Conservation (phyloP, 768 basidiomycete species). For the Naganishia vishniacii region DNA sequence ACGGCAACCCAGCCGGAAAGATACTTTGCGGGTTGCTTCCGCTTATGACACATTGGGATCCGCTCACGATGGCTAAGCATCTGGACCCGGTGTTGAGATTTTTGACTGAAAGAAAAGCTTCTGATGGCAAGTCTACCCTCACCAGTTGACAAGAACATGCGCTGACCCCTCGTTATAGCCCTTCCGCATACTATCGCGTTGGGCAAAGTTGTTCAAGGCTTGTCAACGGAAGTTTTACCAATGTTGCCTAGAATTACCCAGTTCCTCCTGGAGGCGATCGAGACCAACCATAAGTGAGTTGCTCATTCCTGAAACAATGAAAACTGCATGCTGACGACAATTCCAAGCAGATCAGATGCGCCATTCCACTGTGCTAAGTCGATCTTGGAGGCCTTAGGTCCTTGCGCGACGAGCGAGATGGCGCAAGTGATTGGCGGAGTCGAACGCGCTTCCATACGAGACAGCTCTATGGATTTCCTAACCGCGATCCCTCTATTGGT, state of each 20-base stretch:
- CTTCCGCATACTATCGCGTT: background rate
- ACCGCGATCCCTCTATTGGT: constrained; percentile 13
- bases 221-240: constrained; percentile 14
- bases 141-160: background rate
- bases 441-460: background rate
- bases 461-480: constrained; percentile 3
- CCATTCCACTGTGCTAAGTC: constrained; percentile 5
- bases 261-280: constrained; percentile 12
- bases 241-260: constrained; percentile 6
- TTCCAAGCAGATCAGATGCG: background rate
- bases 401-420: constrained; percentile 12
- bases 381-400: constrained; percentile 15
- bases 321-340: too few species aligned
- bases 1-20: background rate
- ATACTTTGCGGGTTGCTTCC: constrained; percentile 12
- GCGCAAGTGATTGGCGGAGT: constrained; percentile 13
- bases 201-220: constrained; percentile 16
- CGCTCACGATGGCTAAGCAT: background rate
- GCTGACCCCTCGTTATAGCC: background rate
- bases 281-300: constrained; percentile 16
- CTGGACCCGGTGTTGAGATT: constrained; percentile 14
- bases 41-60: constrained; percentile 16
- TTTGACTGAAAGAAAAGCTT: background rate
- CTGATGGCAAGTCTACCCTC: background rate
- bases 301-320: too few species aligned